Evolutionary conservation across 1,284 basidiomycete species (phyloP).

Genomic region (Garcileccinum viscosum): DNA sequence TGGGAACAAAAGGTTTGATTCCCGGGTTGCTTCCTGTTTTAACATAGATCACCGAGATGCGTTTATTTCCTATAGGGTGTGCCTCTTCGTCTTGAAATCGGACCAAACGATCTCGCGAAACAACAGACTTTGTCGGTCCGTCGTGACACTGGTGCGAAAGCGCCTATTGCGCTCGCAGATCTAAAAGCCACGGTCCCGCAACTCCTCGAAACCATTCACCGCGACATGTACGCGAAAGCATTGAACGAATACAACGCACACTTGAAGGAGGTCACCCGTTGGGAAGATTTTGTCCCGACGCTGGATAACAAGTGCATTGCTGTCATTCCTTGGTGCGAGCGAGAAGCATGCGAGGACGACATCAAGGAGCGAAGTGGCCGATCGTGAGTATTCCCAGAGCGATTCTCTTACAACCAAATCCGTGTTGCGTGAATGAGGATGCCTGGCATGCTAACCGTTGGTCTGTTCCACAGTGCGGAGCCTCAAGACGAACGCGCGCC

Average conservation of each 20-base stretch:
- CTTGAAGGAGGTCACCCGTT: conserved; percentile 79
- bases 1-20: conserved; percentile 91
- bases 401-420: conserved; percentile 4
- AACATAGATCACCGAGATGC: conserved; percentile 2
- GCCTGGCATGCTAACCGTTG: conserved; percentile 10
- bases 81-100: conserved; percentile 95
- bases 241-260: conserved; percentile 78
- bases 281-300: conserved; percentile 91
- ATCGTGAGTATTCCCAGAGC: conserved; percentile 64
- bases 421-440: neutral
- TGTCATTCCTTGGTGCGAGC: conserved; percentile 97
- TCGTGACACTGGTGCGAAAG: conserved; percentile 86
- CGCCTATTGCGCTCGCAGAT: conserved; percentile 71
- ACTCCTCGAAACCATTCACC: conserved; percentile 88
- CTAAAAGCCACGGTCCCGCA: conserved; percentile 64
- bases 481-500: conserved; percentile 94
- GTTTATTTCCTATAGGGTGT: conserved; percentile 71
- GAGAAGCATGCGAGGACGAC: conserved; percentile 93
- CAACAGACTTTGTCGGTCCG: conserved; percentile 86
- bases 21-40: neutral
- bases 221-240: conserved; percentile 87
- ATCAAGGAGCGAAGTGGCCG: conserved; percentile 94
- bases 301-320: conserved; percentile 90
- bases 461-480: conserved; percentile 60
- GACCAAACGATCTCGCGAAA: conserved; percentile 91